A percentile compares a stretch with the other conserved stretches of the same genome.
phyloP scores from a whole-genome alignment of 176 grass and related monocot species.

The Lolium rigidum region DNA sequence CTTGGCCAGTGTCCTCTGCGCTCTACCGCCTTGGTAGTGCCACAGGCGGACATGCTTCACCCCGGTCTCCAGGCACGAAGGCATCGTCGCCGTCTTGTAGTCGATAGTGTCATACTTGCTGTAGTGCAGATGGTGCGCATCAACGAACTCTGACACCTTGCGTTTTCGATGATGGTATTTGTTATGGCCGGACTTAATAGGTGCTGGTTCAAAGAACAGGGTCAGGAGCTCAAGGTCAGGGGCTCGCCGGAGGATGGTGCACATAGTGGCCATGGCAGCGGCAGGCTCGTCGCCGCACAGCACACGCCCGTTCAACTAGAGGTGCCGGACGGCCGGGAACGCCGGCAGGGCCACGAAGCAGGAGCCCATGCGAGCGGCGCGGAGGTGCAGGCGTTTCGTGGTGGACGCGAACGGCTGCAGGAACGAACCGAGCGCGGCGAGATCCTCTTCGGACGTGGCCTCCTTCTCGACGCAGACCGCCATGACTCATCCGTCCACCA shows the following conservation, averaged over 20 bases:
- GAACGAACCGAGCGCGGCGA: not conserved
- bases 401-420: not conserved
- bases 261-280: not conserved
- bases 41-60: not conserved
- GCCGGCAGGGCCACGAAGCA: not conserved
- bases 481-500: no score
- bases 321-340: not conserved
- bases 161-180: no score
- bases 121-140: not conserved
- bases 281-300: not conserved
- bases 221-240: not conserved
- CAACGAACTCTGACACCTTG: not conserved
- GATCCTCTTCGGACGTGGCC: not conserved
- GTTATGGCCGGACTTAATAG: not conserved
- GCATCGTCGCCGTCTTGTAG: no score
- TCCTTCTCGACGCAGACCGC: not conserved
- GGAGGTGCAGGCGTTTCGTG: not conserved
- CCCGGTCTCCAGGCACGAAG: no score
- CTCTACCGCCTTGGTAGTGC: not conserved
- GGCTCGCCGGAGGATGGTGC: not conserved
- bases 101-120: no score
- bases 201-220: not conserved
- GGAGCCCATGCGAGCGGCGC: not conserved
- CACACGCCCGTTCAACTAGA: not conserved
- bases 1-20: not conserved